These are phyloP conservation scores for Aspergillus flavus DNA, from an alignment of 2,329 filamentous ascomycete genomes.

Conservation along the genomic window DNA sequence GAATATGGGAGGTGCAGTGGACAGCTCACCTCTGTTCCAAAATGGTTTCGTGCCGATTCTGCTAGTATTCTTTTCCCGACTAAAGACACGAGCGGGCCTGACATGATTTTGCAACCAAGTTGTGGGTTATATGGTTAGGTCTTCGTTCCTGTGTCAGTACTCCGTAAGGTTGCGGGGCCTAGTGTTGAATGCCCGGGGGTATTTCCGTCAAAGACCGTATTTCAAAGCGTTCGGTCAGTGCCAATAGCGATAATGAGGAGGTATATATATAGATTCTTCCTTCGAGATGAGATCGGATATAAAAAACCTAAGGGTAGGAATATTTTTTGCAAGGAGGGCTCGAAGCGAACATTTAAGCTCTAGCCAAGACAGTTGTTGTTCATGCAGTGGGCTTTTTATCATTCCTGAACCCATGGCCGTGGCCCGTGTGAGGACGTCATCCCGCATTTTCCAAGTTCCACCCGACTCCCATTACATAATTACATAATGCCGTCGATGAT, in stretches of 20 bases:
- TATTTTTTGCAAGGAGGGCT: not conserved
- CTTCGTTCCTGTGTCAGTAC: not conserved
- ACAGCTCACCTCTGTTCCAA: constrained; percentile 43
- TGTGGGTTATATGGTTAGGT: not conserved
- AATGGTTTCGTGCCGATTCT: constrained; percentile 43
- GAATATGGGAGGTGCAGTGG: constrained; percentile 8
- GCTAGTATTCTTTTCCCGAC: constrained; percentile 39
- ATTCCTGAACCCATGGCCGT: not conserved
- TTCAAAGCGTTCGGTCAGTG: not conserved
- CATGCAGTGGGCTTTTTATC: not conserved
- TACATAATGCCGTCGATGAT: not conserved
- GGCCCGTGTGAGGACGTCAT: constrained; percentile 26
- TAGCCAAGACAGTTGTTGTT: not conserved
- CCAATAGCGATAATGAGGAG: not conserved
- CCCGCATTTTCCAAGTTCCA: constrained; percentile 10
- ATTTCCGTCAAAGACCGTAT: not conserved
- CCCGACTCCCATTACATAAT: not conserved
- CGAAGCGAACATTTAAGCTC: constrained; percentile 1
- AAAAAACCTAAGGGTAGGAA: not conserved
- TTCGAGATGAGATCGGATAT: not conserved
- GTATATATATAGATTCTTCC: not conserved
- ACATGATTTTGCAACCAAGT: constrained; percentile 24
- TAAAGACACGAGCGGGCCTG: constrained; percentile 29
- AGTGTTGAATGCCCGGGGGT: not conserved
- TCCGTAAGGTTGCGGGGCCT: not conserved